These are phyloP conservation scores for Madurella fahalii DNA, from an alignment of 2,329 filamentous ascomycete genomes.

Conservation along the genomic window DNA sequence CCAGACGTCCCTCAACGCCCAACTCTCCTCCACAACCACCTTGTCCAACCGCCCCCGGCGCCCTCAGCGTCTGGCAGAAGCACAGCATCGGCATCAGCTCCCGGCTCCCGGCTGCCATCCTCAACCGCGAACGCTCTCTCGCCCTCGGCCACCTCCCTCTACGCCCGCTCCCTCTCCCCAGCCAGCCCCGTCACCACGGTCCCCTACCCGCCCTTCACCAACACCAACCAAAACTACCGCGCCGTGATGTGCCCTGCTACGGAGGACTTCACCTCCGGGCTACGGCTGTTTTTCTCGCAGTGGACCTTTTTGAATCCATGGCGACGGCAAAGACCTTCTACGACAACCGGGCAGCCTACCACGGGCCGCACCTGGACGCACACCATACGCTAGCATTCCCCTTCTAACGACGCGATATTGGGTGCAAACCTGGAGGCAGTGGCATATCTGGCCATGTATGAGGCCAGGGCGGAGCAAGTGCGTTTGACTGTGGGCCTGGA, in stretches of 20 bases:
- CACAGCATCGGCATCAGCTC: constrained; percentile 45
- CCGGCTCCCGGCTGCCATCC: constrained; percentile 42
- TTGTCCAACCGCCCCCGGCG: constrained; percentile 32
- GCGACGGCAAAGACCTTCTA: constrained; percentile 45
- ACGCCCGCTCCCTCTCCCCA: constrained; percentile 38
- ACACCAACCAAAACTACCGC: constrained; percentile 36
- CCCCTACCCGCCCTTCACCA: constrained; percentile 39
- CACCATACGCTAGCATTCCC: constrained; percentile 47
- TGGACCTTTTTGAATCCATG: constrained; percentile 45
- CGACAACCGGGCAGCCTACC: constrained; percentile 44
- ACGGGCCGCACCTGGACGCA: constrained; percentile 52
- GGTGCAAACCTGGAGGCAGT: constrained; percentile 36
- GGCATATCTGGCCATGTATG: constrained; percentile 36
- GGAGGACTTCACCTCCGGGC: constrained; percentile 45
- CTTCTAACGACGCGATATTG: constrained; percentile 44
- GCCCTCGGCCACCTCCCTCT: constrained; percentile 43
- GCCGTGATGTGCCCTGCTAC: constrained; percentile 36
- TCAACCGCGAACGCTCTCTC: constrained; percentile 52
- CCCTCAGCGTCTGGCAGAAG: constrained; percentile 44
- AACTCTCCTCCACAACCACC: constrained; percentile 27
- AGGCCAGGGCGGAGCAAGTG: constrained; percentile 39
- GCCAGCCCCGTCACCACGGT: constrained; percentile 41
- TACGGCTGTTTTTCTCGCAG: constrained; percentile 55
- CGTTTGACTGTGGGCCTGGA: constrained; percentile 48
- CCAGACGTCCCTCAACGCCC: constrained; percentile 35